Percentiles rank a stretch among this genome's conserved stretches.
These are phyloP conservation scores for Solanum bulbocastanum DNA, from an alignment of 257 asterid genomes.

Conservation along the genomic window DNA sequence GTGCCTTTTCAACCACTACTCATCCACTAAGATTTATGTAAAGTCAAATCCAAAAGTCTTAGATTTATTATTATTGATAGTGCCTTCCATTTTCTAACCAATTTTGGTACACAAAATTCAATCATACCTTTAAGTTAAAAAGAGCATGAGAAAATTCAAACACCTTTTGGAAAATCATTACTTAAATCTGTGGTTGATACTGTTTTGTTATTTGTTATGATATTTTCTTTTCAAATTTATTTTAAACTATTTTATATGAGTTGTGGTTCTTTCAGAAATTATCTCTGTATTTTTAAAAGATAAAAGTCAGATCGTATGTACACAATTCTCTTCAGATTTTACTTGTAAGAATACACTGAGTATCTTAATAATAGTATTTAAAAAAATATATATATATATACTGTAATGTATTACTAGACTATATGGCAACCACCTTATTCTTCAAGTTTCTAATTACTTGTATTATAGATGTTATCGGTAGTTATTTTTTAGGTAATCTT, in stretches of 20 bases:
- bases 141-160: conserved; percentile 5
- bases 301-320: too few relatives aligned
- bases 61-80: conserved; percentile 20
- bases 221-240: neutral
- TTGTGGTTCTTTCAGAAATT: fast-evolving
- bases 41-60: conserved; percentile 24
- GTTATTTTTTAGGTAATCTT: neutral
- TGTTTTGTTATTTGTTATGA: neutral
- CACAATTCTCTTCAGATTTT: too few relatives aligned
- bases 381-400: too few relatives aligned
- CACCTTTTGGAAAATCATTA: conserved; percentile 2
- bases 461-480: neutral
- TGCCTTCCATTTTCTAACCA: neutral
- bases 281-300: too few relatives aligned
- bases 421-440: neutral
- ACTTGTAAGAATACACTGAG: neutral
- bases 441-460: neutral
- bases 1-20: conserved; percentile 26
- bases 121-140: conserved; percentile 1
- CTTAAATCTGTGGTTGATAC: neutral
- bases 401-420: neutral
- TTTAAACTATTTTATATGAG: neutral
- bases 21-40: conserved; percentile 49
- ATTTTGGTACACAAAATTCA: conserved; percentile 19
- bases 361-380: neutral